Evolutionary conservation across 257 asterid genomes (phyloP).

Genomic region (Marsdenia floribunda): DNA sequence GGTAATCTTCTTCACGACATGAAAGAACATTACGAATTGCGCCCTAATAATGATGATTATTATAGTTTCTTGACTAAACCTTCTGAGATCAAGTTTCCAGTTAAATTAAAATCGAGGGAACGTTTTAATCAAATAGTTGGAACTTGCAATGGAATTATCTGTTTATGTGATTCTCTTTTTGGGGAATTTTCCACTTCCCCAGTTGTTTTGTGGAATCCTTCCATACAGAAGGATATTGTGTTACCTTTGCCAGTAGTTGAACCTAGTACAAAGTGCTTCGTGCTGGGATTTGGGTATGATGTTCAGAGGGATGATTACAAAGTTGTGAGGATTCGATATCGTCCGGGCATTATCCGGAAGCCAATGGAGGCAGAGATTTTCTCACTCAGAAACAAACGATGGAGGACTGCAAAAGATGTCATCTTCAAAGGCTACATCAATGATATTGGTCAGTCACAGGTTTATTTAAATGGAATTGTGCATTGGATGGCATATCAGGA

Average conservation of each 20-base stretch:
- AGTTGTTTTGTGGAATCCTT: neutral
- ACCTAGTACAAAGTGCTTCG: neutral
- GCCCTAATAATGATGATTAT: neutral
- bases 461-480: neutral
- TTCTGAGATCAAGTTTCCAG: neutral
- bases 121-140: neutral
- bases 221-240: neutral
- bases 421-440: neutral
- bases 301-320: neutral
- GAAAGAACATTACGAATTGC: neutral
- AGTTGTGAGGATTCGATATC: neutral
- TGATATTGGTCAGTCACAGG: slow-evolving; percentile 1
- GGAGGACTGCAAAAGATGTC: neutral
- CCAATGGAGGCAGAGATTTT: neutral
- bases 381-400: neutral
- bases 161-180: neutral
- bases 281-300: neutral
- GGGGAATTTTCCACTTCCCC: neutral
- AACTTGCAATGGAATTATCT: neutral
- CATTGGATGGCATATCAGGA: neutral
- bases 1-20: neutral
- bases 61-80: neutral
- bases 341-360: neutral
- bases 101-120: neutral
- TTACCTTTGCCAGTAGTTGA: neutral